Evolutionary conservation across 2,329 filamentous ascomycete genomes (phyloP).

Genomic region (Diaporthe sp.): DNA sequence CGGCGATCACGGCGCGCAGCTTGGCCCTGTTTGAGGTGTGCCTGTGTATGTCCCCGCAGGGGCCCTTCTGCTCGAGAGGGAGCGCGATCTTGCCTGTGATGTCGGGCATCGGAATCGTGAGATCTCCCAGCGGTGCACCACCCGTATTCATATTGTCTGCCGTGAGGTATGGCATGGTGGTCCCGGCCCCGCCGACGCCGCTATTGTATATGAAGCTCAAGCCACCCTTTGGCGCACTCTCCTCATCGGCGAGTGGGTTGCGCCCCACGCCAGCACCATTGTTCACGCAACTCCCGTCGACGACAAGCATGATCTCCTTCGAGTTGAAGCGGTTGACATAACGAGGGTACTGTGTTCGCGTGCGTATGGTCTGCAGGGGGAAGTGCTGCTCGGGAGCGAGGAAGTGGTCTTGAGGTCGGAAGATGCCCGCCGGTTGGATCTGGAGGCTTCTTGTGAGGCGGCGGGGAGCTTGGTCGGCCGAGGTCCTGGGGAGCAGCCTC

Average conservation of each 20-base stretch:
- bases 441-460: slow-evolving; percentile 43
- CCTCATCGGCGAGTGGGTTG: neutral
- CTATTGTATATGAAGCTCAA: slow-evolving; percentile 50
- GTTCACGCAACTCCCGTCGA: slow-evolving; percentile 57
- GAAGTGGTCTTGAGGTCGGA: slow-evolving; percentile 45
- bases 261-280: slow-evolving; percentile 48
- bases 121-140: neutral
- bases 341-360: slow-evolving; percentile 47
- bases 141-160: slow-evolving; percentile 23
- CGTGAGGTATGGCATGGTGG: slow-evolving; percentile 27
- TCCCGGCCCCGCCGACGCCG: neutral
- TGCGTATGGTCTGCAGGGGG: slow-evolving; percentile 48
- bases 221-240: slow-evolving; percentile 43
- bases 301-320: slow-evolving; percentile 55
- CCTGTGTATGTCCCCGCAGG: slow-evolving; percentile 47
- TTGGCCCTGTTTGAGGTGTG: slow-evolving; percentile 63
- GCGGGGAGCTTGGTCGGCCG: neutral
- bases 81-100: slow-evolving; percentile 46
- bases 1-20: slow-evolving; percentile 60
- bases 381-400: slow-evolving; percentile 51
- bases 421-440: slow-evolving; percentile 47
- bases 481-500: slow-evolving; percentile 14
- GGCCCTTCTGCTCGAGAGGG: slow-evolving; percentile 54
- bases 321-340: slow-evolving; percentile 52
- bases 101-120: neutral